Evolutionary conservation across 2,329 filamentous ascomycete species (phyloP).

Genomic region (Chaetomium strumarium): DNA sequence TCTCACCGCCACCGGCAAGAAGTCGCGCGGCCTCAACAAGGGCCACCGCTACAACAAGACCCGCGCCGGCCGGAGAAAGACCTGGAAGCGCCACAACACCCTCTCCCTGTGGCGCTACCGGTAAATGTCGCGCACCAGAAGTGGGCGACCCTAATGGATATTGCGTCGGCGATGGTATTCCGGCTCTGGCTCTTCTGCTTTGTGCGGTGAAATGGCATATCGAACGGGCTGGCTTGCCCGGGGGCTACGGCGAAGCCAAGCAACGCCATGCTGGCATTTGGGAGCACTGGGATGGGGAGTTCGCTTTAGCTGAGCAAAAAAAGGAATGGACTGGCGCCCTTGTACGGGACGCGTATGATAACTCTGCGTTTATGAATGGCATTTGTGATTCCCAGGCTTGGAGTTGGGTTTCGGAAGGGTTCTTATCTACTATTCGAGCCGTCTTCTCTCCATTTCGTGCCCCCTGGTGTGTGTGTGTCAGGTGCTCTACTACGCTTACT

Average conservation of each 20-base stretch:
- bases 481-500: not conserved
- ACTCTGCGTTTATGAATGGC: conserved; percentile 14
- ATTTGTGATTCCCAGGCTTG: conserved; percentile 18
- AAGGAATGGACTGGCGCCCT: conserved; percentile 23
- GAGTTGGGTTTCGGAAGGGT: conserved; percentile 11
- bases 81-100: conserved; percentile 99
- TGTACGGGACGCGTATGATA: conserved; percentile 10
- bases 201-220: conserved; percentile 14
- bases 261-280: conserved; percentile 17
- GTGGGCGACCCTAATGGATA: conserved; percentile 3
- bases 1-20: conserved; percentile 98
- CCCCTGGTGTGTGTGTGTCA: not conserved
- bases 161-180: conserved; percentile 12
- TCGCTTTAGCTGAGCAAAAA: conserved; percentile 23
- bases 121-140: conserved; percentile 42
- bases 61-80: conserved; percentile 94
- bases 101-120: conserved; percentile 98
- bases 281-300: conserved; percentile 19
- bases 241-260: conserved; percentile 10
- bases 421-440: not conserved
- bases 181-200: conserved; percentile 21
- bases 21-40: conserved; percentile 98
- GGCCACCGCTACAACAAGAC: conserved; percentile 99
- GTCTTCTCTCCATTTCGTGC: not conserved
- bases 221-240: conserved; percentile 15